Conservation (phyloP, 2,329 filamentous ascomycete genomes). For the Stemphylium beticola region DNA sequence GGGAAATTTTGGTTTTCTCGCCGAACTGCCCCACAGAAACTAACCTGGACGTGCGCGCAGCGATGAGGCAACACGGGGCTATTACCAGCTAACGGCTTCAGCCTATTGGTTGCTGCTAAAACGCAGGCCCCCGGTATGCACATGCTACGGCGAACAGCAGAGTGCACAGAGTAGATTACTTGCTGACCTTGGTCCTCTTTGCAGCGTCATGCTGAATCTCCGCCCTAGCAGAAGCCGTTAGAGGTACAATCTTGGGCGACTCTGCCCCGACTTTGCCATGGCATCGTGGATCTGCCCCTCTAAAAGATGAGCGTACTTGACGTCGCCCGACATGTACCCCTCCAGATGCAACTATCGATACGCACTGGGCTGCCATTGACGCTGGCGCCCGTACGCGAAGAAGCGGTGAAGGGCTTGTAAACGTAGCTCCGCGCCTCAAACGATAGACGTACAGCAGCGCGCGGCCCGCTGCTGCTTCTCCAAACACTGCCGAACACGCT, state of each 20-base stretch:
- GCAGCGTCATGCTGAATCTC: conserved; percentile 32
- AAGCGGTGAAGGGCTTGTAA: conserved; percentile 45
- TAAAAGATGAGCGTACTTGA: conserved; percentile 21
- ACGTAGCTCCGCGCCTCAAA: conserved; percentile 32
- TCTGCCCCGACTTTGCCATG: conserved; percentile 2
- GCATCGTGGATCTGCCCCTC: conserved; percentile 27
- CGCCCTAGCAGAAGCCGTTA: conserved; percentile 4
- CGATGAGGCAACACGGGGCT: conserved; percentile 40
- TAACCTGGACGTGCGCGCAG: conserved; percentile 35
- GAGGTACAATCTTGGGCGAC: conserved; percentile 1
- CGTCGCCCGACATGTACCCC: conserved; percentile 33
- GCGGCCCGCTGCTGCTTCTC: conserved; percentile 27
- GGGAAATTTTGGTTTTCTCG: conserved; percentile 22
- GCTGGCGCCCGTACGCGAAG: conserved; percentile 36
- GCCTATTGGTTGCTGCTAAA: conserved; percentile 37
- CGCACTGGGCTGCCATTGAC: conserved; percentile 21
- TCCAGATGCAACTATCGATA: conserved; percentile 41
- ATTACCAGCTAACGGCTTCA: conserved; percentile 22
- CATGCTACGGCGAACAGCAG: conserved; percentile 31
- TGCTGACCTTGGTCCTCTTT: conserved; percentile 8
- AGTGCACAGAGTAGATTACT: conserved; percentile 31
- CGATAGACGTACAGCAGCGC: conserved; percentile 27
- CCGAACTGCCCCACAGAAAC: conserved; percentile 40
- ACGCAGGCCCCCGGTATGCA: conserved; percentile 32
- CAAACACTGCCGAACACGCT: conserved; percentile 21